phyloP scores from a whole-genome alignment of 192 early-diverging fungal genomes.

The Umbelopsis isabellina region DNA sequence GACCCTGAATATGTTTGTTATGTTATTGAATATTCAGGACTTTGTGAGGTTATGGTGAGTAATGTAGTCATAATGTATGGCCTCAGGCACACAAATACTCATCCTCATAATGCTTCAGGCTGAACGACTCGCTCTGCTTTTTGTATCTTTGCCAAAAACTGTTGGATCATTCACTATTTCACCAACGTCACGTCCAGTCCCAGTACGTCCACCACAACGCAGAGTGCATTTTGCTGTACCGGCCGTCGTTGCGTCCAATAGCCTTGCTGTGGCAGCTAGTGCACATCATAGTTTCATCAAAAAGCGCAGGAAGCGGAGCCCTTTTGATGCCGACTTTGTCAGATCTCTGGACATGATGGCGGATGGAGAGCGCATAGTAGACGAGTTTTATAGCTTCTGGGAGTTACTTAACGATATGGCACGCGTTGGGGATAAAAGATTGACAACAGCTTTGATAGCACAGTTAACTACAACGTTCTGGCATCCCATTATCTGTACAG shows the following conservation, averaged over 20 bases:
- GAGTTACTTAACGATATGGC: conserved; percentile 44
- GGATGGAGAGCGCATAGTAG: conserved; percentile 28
- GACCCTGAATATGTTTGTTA: conserved; percentile 46
- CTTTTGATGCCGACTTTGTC: conserved; percentile 38
- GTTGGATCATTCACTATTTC: conserved; percentile 38
- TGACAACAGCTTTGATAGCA: conserved; percentile 38
- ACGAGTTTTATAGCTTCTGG: conserved; percentile 46
- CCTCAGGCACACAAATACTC: not conserved
- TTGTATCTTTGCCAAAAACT: conserved; percentile 40
- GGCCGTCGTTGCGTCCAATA: conserved; percentile 40
- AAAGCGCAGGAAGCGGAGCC: conserved; percentile 39
- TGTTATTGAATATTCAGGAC: conserved; percentile 43
- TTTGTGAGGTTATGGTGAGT: conserved; percentile 46
- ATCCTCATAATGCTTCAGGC: conserved; percentile 19
- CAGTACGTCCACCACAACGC: conserved; percentile 31
- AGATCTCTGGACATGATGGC: conserved; percentile 28
- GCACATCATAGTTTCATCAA: conserved; percentile 37
- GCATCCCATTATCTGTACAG: conserved; percentile 41
- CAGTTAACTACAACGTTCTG: conserved; percentile 44
- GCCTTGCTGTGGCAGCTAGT: conserved; percentile 35
- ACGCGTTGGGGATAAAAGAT: conserved; percentile 38
- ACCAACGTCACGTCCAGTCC: conserved; percentile 31
- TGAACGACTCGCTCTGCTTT: conserved; percentile 35
- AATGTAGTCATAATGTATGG: not conserved
- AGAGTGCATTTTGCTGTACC: conserved; percentile 39